Evolutionary conservation across 2,329 filamentous ascomycete species (phyloP), one percentile per base, ranked within the genome.

Genomic region (Xylariaceae sp.): DNA sequence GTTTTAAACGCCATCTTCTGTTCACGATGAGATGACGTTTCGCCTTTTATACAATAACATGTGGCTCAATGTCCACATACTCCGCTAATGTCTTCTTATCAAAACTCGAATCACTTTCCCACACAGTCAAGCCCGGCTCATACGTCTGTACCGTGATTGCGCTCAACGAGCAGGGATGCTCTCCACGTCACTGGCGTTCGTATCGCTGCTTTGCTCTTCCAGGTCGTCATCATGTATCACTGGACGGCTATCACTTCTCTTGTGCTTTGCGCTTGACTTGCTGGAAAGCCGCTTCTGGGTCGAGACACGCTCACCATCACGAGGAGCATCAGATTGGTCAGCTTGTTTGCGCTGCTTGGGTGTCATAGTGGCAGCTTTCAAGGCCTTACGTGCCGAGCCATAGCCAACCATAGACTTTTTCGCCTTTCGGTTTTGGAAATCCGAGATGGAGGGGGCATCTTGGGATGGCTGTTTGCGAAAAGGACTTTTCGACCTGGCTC

Each of bases 151-250:
- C 22, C 22, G 22, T 26, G 22, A 11, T 26, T 26, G 22, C 6
- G 22, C 22, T 51, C 24, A 47, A 19, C 39, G 52, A 15, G 59
- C 58, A 22, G 58, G 59, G 11, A 62, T 62, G 38, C 58, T 60
- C 26, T 52, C 49, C 4, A 51, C 58, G 8, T 55, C 47, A 16
- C 59, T 61, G 9, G 59, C 59, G 42, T 60, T 59, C 7, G 59
- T 62, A 36, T 62, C 53, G 15, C 58, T 61, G 45, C 58, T 61
- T 17, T 48, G 29, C 7, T 51, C 45, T 3, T 50, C 47, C 6
- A 31, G 38, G 4, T 41, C 46, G 13, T 39, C 43, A 12, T 36
- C 11, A 19, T 19, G n/a, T 19, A 34, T n/a, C 19, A 26, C 22
- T 11, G 22, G 22, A 32, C 4, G 31, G 15, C 4, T 6, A 22